Evolutionary conservation across 73 alveolate genomes (phyloP).

Genomic region (Paraurostyla sp.): DNA sequence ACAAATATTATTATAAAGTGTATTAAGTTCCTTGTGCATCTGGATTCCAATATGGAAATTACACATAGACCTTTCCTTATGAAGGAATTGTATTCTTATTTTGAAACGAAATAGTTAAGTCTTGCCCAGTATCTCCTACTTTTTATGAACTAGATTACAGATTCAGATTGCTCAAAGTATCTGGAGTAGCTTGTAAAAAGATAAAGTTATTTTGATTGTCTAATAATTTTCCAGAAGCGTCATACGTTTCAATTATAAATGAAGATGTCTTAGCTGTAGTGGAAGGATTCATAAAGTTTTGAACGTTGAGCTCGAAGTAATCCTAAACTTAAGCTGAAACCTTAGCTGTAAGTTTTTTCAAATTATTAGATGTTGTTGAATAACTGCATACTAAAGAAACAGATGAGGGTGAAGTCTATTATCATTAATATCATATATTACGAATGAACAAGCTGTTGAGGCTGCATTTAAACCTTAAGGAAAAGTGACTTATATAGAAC

Average conservation of each 20-base stretch:
- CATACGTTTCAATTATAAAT: neutral
- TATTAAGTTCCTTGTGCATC: constrained; percentile 8
- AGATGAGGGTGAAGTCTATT: neutral
- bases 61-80: constrained; percentile 11
- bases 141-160: neutral
- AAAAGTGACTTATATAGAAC: neutral
- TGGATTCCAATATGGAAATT: constrained; percentile 46
- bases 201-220: neutral
- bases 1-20: neutral
- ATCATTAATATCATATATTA: neutral
- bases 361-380: neutral
- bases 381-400: neutral
- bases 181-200: constrained; percentile 20
- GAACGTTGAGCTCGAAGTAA: constrained; percentile 17
- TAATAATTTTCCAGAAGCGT: neutral
- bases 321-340: neutral
- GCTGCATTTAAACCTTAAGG: constrained; percentile 11
- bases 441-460: constrained; percentile 25
- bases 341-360: neutral
- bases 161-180: neutral
- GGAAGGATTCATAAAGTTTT: constrained; percentile 30
- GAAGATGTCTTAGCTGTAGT: neutral
- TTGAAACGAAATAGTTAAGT: neutral
- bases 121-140: constrained; percentile 22
- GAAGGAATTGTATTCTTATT: constrained; percentile 15